Conservation (phyloP, 305 asterid species). For the Solanum chacoense region DNA sequence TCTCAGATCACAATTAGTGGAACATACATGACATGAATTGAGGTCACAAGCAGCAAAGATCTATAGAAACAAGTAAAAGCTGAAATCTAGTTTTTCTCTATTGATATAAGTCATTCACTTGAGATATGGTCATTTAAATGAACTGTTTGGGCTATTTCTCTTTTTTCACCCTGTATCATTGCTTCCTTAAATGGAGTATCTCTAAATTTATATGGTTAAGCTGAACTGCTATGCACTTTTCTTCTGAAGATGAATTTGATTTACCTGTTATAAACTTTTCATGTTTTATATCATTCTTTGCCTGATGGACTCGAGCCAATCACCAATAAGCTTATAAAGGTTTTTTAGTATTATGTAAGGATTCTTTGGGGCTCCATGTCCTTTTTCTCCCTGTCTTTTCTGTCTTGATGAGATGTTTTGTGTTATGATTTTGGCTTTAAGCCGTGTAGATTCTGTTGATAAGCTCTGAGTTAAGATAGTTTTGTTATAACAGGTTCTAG, state of each 20-base stretch:
- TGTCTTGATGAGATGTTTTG: neutral
- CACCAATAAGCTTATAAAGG: neutral
- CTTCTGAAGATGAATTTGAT: neutral
- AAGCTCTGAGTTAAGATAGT: neutral
- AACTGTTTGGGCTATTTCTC: neutral
- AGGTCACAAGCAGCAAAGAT: neutral
- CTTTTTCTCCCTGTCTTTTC: neutral
- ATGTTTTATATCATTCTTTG: neutral
- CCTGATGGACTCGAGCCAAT: neutral
- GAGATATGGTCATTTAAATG: neutral
- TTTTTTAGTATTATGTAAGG: neutral
- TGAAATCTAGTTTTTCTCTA: neutral
- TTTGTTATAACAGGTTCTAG: slow-evolving; percentile 35
- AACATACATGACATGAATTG: neutral
- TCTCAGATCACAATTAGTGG: neutral
- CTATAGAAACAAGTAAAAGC: neutral
- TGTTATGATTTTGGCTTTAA: neutral
- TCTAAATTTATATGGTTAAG: neutral
- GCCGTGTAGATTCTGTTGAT: neutral
- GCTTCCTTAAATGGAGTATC: neutral
- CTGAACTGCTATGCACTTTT: neutral
- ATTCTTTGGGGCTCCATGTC: neutral
- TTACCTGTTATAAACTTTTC: neutral
- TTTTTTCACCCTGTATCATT: neutral
- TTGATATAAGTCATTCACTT: neutral